Percentiles rank a stretch among this genome's conserved stretches.
phyloP scores from a whole-genome alignment of 1,139 yeast genomes.

The Nadsonia commutata region DNA sequence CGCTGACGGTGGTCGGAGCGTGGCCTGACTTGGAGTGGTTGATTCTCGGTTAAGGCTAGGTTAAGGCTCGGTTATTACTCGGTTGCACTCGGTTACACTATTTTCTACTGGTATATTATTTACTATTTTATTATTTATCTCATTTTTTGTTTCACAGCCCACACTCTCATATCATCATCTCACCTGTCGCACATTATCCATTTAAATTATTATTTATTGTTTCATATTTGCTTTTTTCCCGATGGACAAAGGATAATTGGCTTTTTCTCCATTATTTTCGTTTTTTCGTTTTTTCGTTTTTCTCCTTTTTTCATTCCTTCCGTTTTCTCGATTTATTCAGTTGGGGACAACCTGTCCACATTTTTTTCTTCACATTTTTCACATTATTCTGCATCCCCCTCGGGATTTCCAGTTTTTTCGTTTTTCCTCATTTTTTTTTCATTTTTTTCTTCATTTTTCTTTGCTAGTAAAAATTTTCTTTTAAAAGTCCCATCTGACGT shows the following conservation, averaged over 20 bases:
- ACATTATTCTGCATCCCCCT: no score
- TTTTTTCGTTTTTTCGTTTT: background rate
- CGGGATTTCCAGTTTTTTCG: background rate
- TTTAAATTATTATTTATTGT: slow-evolving; percentile 7
- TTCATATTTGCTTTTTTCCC: background rate
- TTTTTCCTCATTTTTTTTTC: background rate
- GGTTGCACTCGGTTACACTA: no score
- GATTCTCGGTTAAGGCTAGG: no score
- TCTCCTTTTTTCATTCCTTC: background rate
- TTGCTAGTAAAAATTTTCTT: background rate
- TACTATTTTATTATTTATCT: no score
- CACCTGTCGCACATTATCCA: no score
- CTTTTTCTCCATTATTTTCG: background rate
- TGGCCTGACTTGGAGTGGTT: no score
- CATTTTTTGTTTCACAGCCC: no score
- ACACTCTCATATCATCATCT: no score
- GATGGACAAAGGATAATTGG: background rate
- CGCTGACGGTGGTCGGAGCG: no score
- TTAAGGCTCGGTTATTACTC: no score
- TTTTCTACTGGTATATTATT: no score
- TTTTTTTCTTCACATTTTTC: background rate
- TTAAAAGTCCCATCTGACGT: no score
- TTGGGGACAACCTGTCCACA: background rate
- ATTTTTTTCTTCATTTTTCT: background rate
- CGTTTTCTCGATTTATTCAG: background rate